Evolutionary conservation across 2,329 filamentous ascomycete species (phyloP).

Genomic region (Dothiorella sarmentorum): DNA sequence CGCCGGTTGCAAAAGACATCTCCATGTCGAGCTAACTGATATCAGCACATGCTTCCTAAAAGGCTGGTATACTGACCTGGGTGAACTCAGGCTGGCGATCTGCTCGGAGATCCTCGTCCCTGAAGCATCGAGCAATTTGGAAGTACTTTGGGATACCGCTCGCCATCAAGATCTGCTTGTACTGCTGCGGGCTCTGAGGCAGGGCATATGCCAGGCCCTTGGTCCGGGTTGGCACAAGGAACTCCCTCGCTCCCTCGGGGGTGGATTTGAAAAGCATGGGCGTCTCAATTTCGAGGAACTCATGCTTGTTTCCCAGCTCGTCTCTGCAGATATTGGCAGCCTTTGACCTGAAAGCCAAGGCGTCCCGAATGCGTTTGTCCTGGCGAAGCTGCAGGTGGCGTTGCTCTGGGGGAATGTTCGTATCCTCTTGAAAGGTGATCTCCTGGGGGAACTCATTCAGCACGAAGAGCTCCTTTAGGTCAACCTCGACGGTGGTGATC

Average conservation of each 20-base stretch:
- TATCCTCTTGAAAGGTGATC: constrained; percentile 71
- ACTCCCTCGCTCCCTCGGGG: constrained; percentile 90
- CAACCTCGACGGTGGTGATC: constrained; percentile 54
- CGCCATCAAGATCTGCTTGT: constrained; percentile 97
- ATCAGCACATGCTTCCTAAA: neutral
- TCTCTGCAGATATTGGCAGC: constrained; percentile 54
- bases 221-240: constrained; percentile 81
- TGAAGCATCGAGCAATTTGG: constrained; percentile 91
- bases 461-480: constrained; percentile 58
- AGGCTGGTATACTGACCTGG: constrained; percentile 54
- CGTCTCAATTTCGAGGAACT: constrained; percentile 81
- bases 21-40: constrained; percentile 75
- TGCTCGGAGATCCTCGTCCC: constrained; percentile 87
- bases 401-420: constrained; percentile 68
- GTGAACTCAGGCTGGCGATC: constrained; percentile 97
- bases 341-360: constrained; percentile 67
- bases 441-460: constrained; percentile 73
- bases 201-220: constrained; percentile 80
- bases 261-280: constrained; percentile 96
- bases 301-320: constrained; percentile 51
- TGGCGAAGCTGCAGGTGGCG: constrained; percentile 85
- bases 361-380: constrained; percentile 61
- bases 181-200: constrained; percentile 95
- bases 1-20: constrained; percentile 76
- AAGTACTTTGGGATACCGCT: constrained; percentile 79